These are phyloP conservation scores for Helicostylum pulchrum DNA, from an alignment of 192 early-diverging fungal species.

Conservation along the genomic window DNA sequence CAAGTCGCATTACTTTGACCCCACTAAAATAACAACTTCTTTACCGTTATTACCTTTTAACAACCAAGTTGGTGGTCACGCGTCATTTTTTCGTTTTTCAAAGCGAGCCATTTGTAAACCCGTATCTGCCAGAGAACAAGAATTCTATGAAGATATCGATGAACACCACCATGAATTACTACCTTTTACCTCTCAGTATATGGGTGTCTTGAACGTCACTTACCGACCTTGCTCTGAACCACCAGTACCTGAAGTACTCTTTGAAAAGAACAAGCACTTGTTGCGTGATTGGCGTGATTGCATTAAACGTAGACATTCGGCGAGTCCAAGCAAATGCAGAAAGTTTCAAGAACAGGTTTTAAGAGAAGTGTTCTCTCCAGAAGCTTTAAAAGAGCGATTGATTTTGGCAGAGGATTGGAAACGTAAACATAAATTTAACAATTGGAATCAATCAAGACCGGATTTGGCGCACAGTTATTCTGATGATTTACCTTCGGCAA, in stretches of 20 bases:
- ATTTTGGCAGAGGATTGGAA: constrained; percentile 46
- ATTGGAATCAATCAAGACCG: background rate
- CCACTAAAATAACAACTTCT: constrained; percentile 36
- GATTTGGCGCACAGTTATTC: constrained; percentile 10
- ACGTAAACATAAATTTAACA: background rate
- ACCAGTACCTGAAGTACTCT: constrained; percentile 65
- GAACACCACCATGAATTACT: constrained; percentile 73
- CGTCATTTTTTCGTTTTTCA: constrained; percentile 91
- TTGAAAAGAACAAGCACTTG: constrained; percentile 92
- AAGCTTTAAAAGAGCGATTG: constrained; percentile 72
- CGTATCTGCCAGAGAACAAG: constrained; percentile 73
- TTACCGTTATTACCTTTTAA: constrained; percentile 71
- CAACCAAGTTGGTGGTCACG: constrained; percentile 92
- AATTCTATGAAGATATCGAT: constrained; percentile 89
- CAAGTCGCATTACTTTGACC: constrained; percentile 27
- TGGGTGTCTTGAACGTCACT: constrained; percentile 95
- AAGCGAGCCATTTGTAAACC: constrained; percentile 97
- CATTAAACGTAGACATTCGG: constrained; percentile 25
- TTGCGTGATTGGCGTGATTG: constrained; percentile 56
- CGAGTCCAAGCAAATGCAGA: background rate
- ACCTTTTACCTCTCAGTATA: constrained; percentile 89
- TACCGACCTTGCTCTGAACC: constrained; percentile 38
- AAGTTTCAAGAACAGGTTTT: constrained; percentile 78
- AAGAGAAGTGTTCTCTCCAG: constrained; percentile 86
- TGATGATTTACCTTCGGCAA: background rate